Base-by-base conservation (phyloP, 2,329 filamentous ascomycete genomes). In the Karstenula rhodostoma region DNA sequence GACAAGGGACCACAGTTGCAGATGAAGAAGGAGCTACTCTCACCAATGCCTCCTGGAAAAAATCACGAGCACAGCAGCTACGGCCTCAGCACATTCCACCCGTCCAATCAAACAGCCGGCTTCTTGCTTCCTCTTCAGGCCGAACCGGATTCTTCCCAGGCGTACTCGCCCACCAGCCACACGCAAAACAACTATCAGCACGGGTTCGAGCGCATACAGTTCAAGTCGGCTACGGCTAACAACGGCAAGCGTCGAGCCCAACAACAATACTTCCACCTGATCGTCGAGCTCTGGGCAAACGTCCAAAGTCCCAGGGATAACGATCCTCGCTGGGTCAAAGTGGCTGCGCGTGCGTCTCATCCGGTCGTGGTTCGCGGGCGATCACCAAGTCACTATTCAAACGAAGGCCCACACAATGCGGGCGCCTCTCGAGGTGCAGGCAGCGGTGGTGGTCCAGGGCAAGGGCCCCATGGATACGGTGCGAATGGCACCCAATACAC, bases 191-290 rank as follows among this genome's bases (percentile, higher is more conserved):
- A 69, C 13, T 79, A 77, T 8, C 81, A 83, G n/a, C 85, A 89
- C 59, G 86, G 84, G 0, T 97, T 96, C 73, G 93, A 97, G 74
- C 89, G 94, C 12, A 95, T 97, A 54, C 93, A 97, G 70, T 97
- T 97, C 85, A 96, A 96, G 77, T 92, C 92, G 66, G 93, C 94
- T 1, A 97, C 93, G 0, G 92, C 93, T 25, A 97, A 97, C 80
- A 97, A 97, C 67, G 93, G 93, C 49, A 96, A 96, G 77, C 86
- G 94, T 67, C 85, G 94, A 58, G 93, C 93, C 1, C 92, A 93
- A 19, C 93, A 97, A 73, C 94, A 97, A 70, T 96, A 93, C 77
- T 97, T 96, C 72, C 92, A 95, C 70, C 84, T 97, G n/a, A 87
- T 96, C 48, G 89, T 96, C 4, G 93, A 96, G 74, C 70, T 79